phyloP scores from a whole-genome alignment of 1,139 yeast species.

The Yamadazyma taylorii region DNA sequence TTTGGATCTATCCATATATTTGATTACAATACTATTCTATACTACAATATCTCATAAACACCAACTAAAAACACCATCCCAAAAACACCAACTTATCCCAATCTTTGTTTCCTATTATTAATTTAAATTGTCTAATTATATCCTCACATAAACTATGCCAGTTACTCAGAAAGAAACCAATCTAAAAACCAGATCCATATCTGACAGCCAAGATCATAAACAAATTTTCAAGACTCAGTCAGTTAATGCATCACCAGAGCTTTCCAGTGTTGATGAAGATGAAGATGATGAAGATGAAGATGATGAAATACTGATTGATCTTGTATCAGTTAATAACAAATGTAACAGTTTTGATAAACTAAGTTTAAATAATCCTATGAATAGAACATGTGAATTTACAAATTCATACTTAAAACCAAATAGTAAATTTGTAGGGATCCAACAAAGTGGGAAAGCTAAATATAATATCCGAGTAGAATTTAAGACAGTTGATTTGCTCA shows the following conservation, averaged over 20 bases:
- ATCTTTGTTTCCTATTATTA: too few relatives aligned
- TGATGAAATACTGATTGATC: not conserved
- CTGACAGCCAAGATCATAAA: constrained; percentile 1
- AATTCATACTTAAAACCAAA: constrained; percentile 59
- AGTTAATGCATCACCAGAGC: not conserved
- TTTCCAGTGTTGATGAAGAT: constrained; percentile 1
- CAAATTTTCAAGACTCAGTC: constrained; percentile 1
- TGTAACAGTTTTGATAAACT: constrained; percentile 9
- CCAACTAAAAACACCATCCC: too few relatives aligned
- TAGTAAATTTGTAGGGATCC: constrained; percentile 65
- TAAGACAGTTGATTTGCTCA: constrained; percentile 63
- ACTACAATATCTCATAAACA: too few relatives aligned
- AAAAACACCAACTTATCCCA: too few relatives aligned
- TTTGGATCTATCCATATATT: too few relatives aligned
- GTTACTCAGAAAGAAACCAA: constrained; percentile 9
- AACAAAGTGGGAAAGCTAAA: constrained; percentile 66
- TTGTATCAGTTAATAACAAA: not conserved
- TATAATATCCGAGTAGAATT: constrained; percentile 74
- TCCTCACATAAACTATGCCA: constrained; percentile 10
- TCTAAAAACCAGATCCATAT: not conserved
- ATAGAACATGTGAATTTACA: constrained; percentile 19
- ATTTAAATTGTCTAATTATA: too few relatives aligned
- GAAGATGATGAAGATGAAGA: constrained; percentile 1
- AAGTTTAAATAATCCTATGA: constrained; percentile 13
- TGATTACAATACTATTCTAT: too few relatives aligned